Conservation (phyloP, 2,329 filamentous ascomycete genomes). For the Pestalotiopsis fici region DNA sequence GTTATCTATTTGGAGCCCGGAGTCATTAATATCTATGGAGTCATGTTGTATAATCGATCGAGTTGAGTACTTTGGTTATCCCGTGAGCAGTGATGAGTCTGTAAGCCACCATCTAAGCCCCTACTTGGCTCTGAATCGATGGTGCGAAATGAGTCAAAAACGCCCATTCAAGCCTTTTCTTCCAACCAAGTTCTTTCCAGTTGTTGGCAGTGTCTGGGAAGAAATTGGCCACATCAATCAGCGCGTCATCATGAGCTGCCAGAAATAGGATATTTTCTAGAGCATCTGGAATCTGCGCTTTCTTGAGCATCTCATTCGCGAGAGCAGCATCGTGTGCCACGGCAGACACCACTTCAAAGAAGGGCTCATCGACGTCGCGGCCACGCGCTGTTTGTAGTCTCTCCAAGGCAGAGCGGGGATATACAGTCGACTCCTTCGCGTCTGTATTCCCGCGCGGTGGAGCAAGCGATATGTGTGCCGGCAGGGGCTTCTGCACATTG, state of each 20-base stretch:
- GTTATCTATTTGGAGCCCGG: no score
- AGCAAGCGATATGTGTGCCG: conserved; percentile 19
- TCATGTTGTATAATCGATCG: no score
- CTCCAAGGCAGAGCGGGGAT: conserved; percentile 33
- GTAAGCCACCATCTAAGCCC: background rate
- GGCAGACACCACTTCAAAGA: background rate
- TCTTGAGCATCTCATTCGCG: background rate
- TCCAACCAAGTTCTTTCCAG: conserved; percentile 19
- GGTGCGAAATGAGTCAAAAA: conserved; percentile 5
- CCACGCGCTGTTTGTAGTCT: background rate
- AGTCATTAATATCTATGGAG: no score
- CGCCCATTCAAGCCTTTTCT: background rate
- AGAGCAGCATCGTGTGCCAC: background rate
- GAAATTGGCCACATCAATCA: conserved; percentile 17
- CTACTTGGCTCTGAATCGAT: no score
- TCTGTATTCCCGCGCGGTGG: conserved; percentile 40
- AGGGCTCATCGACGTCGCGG: background rate
- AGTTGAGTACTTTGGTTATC: background rate
- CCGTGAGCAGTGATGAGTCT: no score
- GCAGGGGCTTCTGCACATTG: conserved; percentile 32
- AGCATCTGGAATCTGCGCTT: conserved; percentile 16
- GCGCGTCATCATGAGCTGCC: conserved; percentile 23
- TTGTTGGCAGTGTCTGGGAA: conserved; percentile 23
- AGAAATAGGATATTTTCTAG: conserved; percentile 22
- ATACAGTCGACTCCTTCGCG: conserved; percentile 44